Conservation (phyloP, 257 asterid species). For the Nicotiana benthamiana region DNA sequence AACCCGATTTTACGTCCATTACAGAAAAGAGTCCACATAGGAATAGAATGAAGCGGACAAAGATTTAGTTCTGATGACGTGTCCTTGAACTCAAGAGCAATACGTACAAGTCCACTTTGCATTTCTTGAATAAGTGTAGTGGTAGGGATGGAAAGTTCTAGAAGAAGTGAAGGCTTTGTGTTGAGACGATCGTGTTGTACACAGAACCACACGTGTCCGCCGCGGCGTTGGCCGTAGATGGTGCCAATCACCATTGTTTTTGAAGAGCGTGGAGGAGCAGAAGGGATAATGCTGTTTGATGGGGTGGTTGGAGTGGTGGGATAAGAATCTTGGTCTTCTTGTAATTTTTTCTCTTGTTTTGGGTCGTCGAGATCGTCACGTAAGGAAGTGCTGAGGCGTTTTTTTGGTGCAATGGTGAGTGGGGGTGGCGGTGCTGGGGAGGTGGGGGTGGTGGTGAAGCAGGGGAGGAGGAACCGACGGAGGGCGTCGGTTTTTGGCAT, state of each 20-base stretch:
- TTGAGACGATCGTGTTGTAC: slow-evolving; percentile 65
- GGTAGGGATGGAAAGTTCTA: slow-evolving; percentile 79
- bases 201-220: slow-evolving; percentile 93
- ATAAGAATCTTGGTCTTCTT: slow-evolving; percentile 16
- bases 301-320: slow-evolving; percentile 34
- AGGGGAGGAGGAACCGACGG: slow-evolving; percentile 77
- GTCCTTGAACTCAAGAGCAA: slow-evolving; percentile 80
- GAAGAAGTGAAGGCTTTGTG: slow-evolving; percentile 57
- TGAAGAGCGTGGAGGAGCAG: slow-evolving; percentile 64
- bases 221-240: slow-evolving; percentile 77
- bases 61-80: slow-evolving; percentile 40
- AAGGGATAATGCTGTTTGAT: slow-evolving; percentile 13
- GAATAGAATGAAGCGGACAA: slow-evolving; percentile 67
- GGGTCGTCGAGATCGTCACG: slow-evolving; percentile 58
- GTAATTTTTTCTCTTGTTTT: slow-evolving; percentile 5
- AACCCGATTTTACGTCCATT: slow-evolving; percentile 78
- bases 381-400: slow-evolving; percentile 86
- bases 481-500: slow-evolving; percentile 68
- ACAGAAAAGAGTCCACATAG: slow-evolving; percentile 78
- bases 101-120: slow-evolving; percentile 65
- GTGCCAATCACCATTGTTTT: slow-evolving; percentile 91
- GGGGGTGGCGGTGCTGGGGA: slow-evolving; percentile 35
- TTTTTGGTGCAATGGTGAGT: slow-evolving; percentile 39
- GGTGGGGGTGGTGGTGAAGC: slow-evolving; percentile 38
- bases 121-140: slow-evolving; percentile 74